Conservation (phyloP, 2,329 filamentous ascomycete genomes). For the Nigrograna mackinnonii region DNA sequence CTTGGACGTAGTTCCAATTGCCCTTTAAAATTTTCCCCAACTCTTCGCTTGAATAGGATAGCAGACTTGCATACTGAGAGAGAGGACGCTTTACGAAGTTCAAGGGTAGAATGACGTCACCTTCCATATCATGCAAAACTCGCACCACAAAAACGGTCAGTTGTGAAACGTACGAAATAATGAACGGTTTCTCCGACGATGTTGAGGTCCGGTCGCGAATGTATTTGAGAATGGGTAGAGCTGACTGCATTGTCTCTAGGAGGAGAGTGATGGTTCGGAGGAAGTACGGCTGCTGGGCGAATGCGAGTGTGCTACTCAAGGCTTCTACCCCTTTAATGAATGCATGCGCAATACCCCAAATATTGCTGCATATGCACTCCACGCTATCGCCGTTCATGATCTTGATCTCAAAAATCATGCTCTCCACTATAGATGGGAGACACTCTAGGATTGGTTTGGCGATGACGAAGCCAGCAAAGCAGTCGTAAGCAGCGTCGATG, state of each 20-base stretch:
- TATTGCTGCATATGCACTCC: conserved; percentile 36
- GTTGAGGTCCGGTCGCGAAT: conserved; percentile 42
- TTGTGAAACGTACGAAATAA: conserved; percentile 43
- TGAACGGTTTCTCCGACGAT: conserved; percentile 20
- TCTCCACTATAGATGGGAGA: conserved; percentile 44
- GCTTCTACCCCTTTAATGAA: conserved; percentile 40
- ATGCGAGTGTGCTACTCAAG: conserved; percentile 36
- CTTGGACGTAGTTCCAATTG: conserved; percentile 47
- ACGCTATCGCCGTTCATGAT: conserved; percentile 45
- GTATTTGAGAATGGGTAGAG: conserved; percentile 51
- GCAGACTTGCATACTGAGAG: no score
- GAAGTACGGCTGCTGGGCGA: conserved; percentile 42
- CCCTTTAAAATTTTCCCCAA: no score
- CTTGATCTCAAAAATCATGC: conserved; percentile 51
- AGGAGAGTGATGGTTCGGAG: conserved; percentile 44
- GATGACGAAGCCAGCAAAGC: conserved; percentile 55
- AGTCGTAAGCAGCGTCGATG: conserved; percentile 52
- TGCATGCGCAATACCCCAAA: conserved; percentile 44
- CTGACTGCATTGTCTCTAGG: conserved; percentile 45
- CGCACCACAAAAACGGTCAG: conserved; percentile 39
- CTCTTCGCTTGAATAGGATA: no score
- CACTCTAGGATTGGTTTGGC: conserved; percentile 57
- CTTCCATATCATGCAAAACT: not conserved
- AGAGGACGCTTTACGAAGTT: no score
- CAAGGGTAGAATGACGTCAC: no score